Evolutionary conservation across 371 early-diverging fungal species (phyloP), one percentile per base, ranked within the genome.

Genomic region (Mucor plumbeus): DNA sequence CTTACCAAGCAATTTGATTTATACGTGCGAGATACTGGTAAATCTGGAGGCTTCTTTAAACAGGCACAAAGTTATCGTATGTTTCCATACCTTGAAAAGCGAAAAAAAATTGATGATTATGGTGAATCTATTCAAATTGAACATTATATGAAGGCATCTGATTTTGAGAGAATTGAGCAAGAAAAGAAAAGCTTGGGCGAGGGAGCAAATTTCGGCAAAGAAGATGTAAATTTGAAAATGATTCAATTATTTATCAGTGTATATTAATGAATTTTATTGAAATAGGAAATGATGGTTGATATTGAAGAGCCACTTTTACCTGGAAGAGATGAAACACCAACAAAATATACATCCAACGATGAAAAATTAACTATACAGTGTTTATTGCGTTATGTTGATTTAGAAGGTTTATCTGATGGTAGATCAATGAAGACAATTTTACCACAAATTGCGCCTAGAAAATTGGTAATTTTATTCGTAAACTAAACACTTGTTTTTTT

Each of bases 341-440:
- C 88, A 9, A 97, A 97, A 76, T 92, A 93, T 69, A 79, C 91
- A 8, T 73, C 70, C 21, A 76, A 79, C 36, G 76, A 86, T 36
- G 76, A 86, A 40, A 78, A 77, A n/a, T 62, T 97, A 14, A 61
- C 79, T 0, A 68, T 97, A 13, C 78, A 74, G 7, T 97, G 97
- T 74, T 77, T 84, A 48, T 69, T 97, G 26, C 77, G 86, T 41
- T 97, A 90, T 77, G 88, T 97, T 5, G 98, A 97, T 80, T 78
- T 97, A 59, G 97, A 96, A 73, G 98, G 98, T 40, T 84, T 91
- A 21, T 86, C 96, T 0, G 97, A 97, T 75, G 95, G 94, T 61
- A 79, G 86, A 60, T 94, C 96, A 2, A 83, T 96, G 59, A 91
- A 88, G 72, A 94, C 91, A 47, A 96, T 97, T 66, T 73, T 97